These are phyloP conservation scores for Coemansia erecta DNA, from an alignment of 192 early-diverging fungal species.

Conservation along the genomic window DNA sequence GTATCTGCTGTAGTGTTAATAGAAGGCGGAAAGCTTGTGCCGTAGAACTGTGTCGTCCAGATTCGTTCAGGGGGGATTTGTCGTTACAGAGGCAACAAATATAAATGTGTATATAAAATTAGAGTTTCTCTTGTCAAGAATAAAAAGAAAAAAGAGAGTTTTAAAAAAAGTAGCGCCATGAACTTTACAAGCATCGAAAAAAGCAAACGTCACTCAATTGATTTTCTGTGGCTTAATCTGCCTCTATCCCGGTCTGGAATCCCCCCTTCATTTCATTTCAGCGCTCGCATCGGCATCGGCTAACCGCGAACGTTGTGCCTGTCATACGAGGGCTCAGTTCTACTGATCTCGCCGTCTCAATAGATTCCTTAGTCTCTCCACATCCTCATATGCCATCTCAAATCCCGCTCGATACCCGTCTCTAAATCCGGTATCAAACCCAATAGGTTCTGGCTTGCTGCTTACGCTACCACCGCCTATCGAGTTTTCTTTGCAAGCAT, in stretches of 20 bases:
- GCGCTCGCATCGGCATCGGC: too few relatives aligned
- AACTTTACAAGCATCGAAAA: neutral
- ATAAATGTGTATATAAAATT: neutral
- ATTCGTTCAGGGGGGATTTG: neutral
- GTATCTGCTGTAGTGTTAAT: too few relatives aligned
- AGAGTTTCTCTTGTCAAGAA: neutral
- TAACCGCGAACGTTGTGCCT: too few relatives aligned
- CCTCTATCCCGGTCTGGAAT: too few relatives aligned
- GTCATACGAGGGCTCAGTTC: neutral
- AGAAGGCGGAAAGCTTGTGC: too few relatives aligned
- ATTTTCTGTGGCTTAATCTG: neutral
- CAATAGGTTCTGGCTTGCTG: conserved; percentile 5
- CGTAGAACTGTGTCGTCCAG: neutral
- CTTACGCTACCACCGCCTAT: neutral
- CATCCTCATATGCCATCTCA: conserved; percentile 15
- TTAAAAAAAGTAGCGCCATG: neutral
- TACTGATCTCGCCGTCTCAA: neutral
- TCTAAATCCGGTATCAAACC: conserved; percentile 49
- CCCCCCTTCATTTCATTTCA: neutral
- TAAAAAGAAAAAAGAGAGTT: neutral
- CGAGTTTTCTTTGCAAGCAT: neutral
- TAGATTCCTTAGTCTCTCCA: neutral
- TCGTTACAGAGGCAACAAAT: neutral
- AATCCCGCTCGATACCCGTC: conserved; percentile 47
- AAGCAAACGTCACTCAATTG: neutral